Evolutionary conservation across 768 basidiomycete genomes (phyloP), one percentile per base, ranked within the genome.

Genomic region (Psilocybe tampanensis): DNA sequence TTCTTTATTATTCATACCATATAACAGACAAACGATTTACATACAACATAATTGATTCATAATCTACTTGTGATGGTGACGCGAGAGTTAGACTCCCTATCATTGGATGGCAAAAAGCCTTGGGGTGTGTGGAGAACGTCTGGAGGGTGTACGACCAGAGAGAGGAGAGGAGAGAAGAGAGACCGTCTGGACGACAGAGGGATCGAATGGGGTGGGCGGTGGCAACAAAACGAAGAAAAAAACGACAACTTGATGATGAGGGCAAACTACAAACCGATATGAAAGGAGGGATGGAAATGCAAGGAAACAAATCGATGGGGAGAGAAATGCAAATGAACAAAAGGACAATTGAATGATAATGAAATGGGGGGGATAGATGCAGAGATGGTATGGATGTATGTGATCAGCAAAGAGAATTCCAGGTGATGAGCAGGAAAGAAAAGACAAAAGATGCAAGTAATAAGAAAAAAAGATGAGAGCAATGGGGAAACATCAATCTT

Each of bases 401-500:
- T 44, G 50, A 22, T 42, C 52, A 54, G 51, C 44, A 58, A 44
- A 53, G 18, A 47, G 29, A 21, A 53, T 47, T 39, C 57, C 48
- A 54, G 55, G 47, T 12, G 34, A 32, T 45, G 44, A 52, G 44
- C 60, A 33, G 56, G 45, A 55, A 52, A 48, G 44, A 54, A 43
- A 45, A 48, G 56, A 48, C 34, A 56, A 34, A 59, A 52, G 48
- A 45, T 29, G 29, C 29, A 29, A 29, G 9, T 29, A 29, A 29
- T 9, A 63, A 23, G 44, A 52, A 24, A 26, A 54, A 52, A 54
- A 53, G 39, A 62, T 58, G 54, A 55, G 42, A 68, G 63, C 47
- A 61, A 29, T 26, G 50, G 43, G 54, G 51, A 48, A n/a, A n/a
- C 41, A 65, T 72, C 60, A 83, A 60, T 75, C 74, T 67, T 82